Evolutionary conservation across 208 protist genomes (phyloP), one percentile per base, ranked within the genome.

Genomic region (Trypanosoma boissoni): DNA sequence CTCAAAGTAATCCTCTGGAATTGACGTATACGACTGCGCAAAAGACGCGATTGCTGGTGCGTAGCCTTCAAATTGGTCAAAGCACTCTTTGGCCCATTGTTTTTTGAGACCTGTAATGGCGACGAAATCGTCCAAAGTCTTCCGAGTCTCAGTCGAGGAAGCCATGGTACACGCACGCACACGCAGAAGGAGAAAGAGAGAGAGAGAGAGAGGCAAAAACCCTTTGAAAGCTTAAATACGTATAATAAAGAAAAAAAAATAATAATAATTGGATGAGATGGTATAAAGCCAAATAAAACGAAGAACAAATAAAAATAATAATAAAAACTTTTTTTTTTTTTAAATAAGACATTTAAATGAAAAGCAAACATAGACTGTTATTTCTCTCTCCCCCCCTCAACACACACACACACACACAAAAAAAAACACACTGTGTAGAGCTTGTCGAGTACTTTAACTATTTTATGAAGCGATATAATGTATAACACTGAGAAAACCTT

Each of bases 41-140:
- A 95, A 95, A 14, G 84, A 88, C 3, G 80, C 88, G 12, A 95
- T 63, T 6, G 83, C 84, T 10, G 63, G 72, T 8, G 70, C 63
- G 49, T 88, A 92, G 54, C 70, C 78, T 9, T 76, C 80, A 63
- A 76, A 80, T 16, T 24, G 32, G 12, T 82, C 75, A 60, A 87
- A 86, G 58, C 80, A 88, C 50, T 77, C 64, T 51, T 80, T 82
- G 10, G 83, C 83, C 16, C 56, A 54, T 16, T 53, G 60, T 20
- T 29, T 49, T 50, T 74, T 88, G 18, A 94, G 68, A 31, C 87
- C 87, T 0, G 87, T 94, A 26, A 88, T 27, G 16, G 50, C 60
- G 43, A 78, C 52, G 26, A 94, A 72, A 53, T 89, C 69, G 16
- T 74, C 75, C 9, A 66, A 50, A 12, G 73, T 73, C 43, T 61